Conservation (phyloP, 257 asterid genomes). For the Solanum peruvianum region DNA sequence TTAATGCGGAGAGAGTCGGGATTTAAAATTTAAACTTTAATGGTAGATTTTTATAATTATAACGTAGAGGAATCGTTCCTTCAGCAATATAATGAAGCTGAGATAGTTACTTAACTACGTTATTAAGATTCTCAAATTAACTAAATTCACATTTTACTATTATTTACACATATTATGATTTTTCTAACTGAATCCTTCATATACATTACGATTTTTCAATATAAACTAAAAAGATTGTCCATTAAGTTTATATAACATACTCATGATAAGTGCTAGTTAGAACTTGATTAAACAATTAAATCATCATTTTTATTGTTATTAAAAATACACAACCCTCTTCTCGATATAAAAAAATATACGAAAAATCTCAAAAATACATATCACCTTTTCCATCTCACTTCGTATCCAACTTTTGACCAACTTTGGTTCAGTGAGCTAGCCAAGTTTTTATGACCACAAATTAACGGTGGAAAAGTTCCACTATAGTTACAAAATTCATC, state of each 20-base stretch:
- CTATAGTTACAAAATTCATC: neutral
- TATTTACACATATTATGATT: too few species aligned
- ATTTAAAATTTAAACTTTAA: too few species aligned
- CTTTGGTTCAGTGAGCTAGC: neutral
- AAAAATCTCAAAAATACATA: neutral
- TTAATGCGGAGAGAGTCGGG: rapidly evolving
- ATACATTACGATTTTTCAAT: neutral
- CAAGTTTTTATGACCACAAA: neutral
- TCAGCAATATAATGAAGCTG: neutral
- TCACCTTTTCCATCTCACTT: neutral
- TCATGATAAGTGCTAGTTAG: too few species aligned
- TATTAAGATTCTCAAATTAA: too few species aligned
- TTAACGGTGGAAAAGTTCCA: neutral
- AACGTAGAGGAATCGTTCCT: rapidly evolving
- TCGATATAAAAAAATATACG: too few species aligned
- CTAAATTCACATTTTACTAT: too few species aligned
- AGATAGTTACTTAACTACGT: rapidly evolving
- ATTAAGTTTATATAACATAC: neutral
- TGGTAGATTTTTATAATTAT: too few species aligned
- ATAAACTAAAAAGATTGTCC: neutral
- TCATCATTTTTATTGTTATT: too few species aligned
- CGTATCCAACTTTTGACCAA: neutral
- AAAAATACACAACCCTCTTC: rapidly evolving
- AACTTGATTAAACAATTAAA: neutral
- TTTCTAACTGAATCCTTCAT: too few species aligned